These are phyloP conservation scores for Fusarium mexicanum DNA, from an alignment of 2,329 filamentous ascomycete species.

Conservation along the genomic window DNA sequence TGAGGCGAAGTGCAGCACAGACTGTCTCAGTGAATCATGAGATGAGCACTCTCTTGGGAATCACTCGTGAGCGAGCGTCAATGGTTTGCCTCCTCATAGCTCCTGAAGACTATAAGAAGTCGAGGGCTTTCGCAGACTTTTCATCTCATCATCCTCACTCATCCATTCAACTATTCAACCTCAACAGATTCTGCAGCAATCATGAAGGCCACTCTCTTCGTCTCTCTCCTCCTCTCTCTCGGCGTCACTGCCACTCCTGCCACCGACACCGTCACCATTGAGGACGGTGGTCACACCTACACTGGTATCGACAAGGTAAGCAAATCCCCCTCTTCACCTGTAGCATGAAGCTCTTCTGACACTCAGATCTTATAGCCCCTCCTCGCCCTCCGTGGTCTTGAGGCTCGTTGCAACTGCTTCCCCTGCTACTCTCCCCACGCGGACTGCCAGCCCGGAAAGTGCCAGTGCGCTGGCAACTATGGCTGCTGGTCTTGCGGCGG, in stretches of 20 bases:
- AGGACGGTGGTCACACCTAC: not conserved
- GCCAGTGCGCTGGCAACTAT: conserved; percentile 9
- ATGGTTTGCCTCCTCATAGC: accelerated
- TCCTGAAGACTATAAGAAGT: not conserved
- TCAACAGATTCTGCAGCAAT: not conserved
- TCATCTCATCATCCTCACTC: not conserved
- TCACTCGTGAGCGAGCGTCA: accelerated
- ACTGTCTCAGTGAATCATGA: not conserved
- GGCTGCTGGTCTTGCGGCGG: conserved; percentile 14
- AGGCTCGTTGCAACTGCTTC: conserved; percentile 8
- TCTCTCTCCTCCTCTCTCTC: conserved; percentile 1
- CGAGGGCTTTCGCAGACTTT: accelerated
- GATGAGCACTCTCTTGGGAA: not conserved
- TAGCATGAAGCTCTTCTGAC: too few relatives aligned
- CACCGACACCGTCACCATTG: not conserved
- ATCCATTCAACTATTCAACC: not conserved
- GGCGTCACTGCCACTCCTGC: conserved; percentile 7
- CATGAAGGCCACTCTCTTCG: conserved; percentile 9
- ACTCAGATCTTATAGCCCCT: not conserved
- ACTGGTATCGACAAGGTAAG: conserved; percentile 16
- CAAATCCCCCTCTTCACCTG: too few relatives aligned
- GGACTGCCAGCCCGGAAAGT: not conserved
- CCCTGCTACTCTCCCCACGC: conserved; percentile 17
- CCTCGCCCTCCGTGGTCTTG: conserved; percentile 10
- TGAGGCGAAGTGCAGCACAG: not conserved